Evolutionary conservation across 2,329 filamentous ascomycete species (phyloP).

Genomic region (Diaporthe longicolla): DNA sequence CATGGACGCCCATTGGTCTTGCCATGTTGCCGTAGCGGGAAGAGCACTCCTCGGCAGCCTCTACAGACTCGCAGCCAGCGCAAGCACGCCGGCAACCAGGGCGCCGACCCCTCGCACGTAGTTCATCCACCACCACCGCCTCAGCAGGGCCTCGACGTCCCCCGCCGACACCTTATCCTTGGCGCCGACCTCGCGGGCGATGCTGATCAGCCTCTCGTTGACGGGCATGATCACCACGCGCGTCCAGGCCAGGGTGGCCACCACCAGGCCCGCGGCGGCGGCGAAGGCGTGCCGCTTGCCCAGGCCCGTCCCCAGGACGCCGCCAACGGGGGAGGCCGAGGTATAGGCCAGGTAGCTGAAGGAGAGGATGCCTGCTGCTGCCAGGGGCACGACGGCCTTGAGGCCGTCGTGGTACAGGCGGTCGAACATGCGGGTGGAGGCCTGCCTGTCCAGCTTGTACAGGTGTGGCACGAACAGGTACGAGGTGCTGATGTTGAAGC

Average conservation of each 20-base stretch:
- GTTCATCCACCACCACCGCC: slow-evolving; percentile 38
- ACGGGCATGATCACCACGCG: slow-evolving; percentile 34
- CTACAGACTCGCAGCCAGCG: slow-evolving; percentile 32
- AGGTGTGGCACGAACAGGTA: slow-evolving; percentile 36
- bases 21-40: neutral
- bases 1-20: neutral
- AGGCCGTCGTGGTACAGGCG: slow-evolving; percentile 35
- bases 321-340: neutral
- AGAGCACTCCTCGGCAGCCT: neutral
- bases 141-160: slow-evolving; percentile 26
- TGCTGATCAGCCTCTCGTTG: slow-evolving; percentile 29
- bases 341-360: slow-evolving; percentile 10
- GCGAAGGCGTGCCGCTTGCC: slow-evolving; percentile 1
- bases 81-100: slow-evolving; percentile 29
- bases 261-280: slow-evolving; percentile 18
- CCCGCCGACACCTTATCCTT: slow-evolving; percentile 12
- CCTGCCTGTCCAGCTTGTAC: slow-evolving; percentile 15
- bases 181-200: slow-evolving; percentile 29
- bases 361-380: slow-evolving; percentile 22
- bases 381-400: slow-evolving; percentile 37
- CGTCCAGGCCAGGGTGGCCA: slow-evolving; percentile 37
- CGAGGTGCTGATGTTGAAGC: slow-evolving; percentile 39
- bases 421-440: slow-evolving; percentile 26
- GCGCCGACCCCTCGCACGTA: slow-evolving; percentile 29
- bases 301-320: neutral